Evolutionary conservation across 192 early-diverging fungal species (phyloP).

Genomic region (Coemansia sp.): DNA sequence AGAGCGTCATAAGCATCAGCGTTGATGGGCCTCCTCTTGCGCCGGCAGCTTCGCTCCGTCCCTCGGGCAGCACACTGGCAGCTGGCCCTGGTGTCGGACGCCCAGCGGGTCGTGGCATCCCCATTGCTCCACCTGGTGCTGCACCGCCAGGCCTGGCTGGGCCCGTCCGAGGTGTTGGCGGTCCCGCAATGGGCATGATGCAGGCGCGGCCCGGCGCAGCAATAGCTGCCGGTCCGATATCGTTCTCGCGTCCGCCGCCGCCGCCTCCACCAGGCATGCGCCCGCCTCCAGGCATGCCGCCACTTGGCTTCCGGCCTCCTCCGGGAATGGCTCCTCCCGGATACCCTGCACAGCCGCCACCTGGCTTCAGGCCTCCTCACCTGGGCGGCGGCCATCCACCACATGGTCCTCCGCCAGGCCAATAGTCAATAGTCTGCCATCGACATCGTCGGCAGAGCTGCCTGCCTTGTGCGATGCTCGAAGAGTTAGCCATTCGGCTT

Average conservation of each 20-base stretch:
- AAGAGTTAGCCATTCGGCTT: too few relatives aligned
- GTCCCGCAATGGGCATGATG: slow-evolving; percentile 91
- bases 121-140: slow-evolving; percentile 58
- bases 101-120: slow-evolving; percentile 81
- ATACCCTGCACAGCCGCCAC: slow-evolving; percentile 46
- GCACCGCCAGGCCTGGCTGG: slow-evolving; percentile 72
- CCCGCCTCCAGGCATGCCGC: slow-evolving; percentile 61
- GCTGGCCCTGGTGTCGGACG: slow-evolving; percentile 79
- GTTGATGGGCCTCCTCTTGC: slow-evolving; percentile 91
- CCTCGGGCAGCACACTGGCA: slow-evolving; percentile 45
- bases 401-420: slow-evolving; percentile 16
- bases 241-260: slow-evolving; percentile 74
- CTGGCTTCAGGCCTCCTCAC: slow-evolving; percentile 53
- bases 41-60: slow-evolving; percentile 55
- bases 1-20: slow-evolving; percentile 87
- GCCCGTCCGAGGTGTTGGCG: slow-evolving; percentile 96
- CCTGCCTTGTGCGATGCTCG: too few relatives aligned
- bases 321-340: slow-evolving; percentile 60
- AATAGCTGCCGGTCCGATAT: slow-evolving; percentile 63
- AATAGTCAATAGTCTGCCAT: too few relatives aligned
- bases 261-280: slow-evolving; percentile 63
- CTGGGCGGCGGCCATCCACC: slow-evolving; percentile 43
- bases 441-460: too few relatives aligned
- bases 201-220: slow-evolving; percentile 72
- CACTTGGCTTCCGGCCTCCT: slow-evolving; percentile 67